These are phyloP conservation scores for Tubosaeta sp. DNA, from an alignment of 768 basidiomycete genomes.

Conservation along the genomic window DNA sequence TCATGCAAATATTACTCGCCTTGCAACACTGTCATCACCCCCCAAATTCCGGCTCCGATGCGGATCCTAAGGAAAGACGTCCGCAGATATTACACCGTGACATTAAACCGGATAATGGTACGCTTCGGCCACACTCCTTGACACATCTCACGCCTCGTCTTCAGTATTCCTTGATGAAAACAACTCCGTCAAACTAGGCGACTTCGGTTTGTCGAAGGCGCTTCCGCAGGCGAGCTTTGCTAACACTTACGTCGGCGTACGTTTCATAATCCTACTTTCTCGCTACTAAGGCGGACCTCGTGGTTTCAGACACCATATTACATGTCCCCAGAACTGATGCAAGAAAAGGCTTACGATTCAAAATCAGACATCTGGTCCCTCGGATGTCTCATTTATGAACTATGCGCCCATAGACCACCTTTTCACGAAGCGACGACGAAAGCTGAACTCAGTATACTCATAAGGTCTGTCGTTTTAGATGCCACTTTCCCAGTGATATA, in stretches of 20 bases:
- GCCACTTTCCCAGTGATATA: not conserved
- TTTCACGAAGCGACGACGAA: slow-evolving; percentile 94
- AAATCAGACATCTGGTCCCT: slow-evolving; percentile 99
- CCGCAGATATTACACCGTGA: slow-evolving; percentile 89
- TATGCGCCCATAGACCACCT: slow-evolving; percentile 90
- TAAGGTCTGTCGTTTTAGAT: slow-evolving; percentile 49
- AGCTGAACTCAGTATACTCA: slow-evolving; percentile 74
- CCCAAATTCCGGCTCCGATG: slow-evolving; percentile 30
- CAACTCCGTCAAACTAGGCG: slow-evolving; percentile 90
- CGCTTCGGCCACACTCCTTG: not conserved
- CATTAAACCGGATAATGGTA: slow-evolving; percentile 96
- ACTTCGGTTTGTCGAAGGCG: slow-evolving; percentile 95
- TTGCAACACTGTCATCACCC: slow-evolving; percentile 93
- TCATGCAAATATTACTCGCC: slow-evolving; percentile 88
- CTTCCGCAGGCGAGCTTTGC: slow-evolving; percentile 86
- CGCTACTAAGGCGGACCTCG: slow-evolving; percentile 30
- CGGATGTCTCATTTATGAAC: slow-evolving; percentile 94
- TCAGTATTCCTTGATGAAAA: slow-evolving; percentile 85
- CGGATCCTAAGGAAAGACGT: slow-evolving; percentile 49
- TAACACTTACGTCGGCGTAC: slow-evolving; percentile 93
- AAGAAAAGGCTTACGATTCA: slow-evolving; percentile 94
- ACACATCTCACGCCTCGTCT: not conserved
- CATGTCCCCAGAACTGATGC: slow-evolving; percentile 98
- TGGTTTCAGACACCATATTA: slow-evolving; percentile 92
- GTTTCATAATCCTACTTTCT: slow-evolving; percentile 25